These are phyloP conservation scores for Morella rubra DNA, from an alignment of 306 rosid species.

Conservation along the genomic window DNA sequence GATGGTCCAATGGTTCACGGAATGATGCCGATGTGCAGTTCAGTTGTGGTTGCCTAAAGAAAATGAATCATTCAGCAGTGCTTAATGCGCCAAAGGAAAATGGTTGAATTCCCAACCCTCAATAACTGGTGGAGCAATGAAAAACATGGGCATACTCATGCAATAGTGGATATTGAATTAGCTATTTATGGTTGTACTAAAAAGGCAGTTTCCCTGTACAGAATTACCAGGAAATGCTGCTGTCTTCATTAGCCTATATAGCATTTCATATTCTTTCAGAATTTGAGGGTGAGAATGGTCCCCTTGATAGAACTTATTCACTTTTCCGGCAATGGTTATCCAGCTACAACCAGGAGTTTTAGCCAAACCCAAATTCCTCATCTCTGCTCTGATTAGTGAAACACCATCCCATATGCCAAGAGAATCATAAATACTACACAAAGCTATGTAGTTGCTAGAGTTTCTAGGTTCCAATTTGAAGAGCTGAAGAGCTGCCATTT, in stretches of 20 bases:
- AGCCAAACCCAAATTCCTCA: conserved; percentile 53
- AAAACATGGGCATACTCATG: neutral
- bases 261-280: conserved; percentile 30
- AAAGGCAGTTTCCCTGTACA: conserved; percentile 11
- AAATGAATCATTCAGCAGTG: neutral
- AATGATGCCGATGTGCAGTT: neutral
- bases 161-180: neutral
- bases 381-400: conserved; percentile 42
- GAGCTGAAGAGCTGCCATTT: conserved; percentile 58
- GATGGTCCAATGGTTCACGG: neutral
- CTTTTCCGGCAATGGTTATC: conserved; percentile 46
- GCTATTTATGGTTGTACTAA: neutral
- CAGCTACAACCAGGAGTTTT: conserved; percentile 76
- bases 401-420: conserved; percentile 31
- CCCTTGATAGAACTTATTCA: conserved; percentile 51
- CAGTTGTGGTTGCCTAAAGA: neutral
- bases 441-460: conserved; percentile 62
- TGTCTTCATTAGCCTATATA: conserved; percentile 31
- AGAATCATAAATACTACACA: conserved; percentile 57
- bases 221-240: conserved; percentile 17
- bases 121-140: neutral
- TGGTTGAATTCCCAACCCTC: neutral
- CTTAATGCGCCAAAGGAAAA: neutral
- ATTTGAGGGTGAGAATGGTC: conserved; percentile 46
- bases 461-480: conserved; percentile 66